Conservation (phyloP, 768 basidiomycete species). For the Naematelia encephala region DNA sequence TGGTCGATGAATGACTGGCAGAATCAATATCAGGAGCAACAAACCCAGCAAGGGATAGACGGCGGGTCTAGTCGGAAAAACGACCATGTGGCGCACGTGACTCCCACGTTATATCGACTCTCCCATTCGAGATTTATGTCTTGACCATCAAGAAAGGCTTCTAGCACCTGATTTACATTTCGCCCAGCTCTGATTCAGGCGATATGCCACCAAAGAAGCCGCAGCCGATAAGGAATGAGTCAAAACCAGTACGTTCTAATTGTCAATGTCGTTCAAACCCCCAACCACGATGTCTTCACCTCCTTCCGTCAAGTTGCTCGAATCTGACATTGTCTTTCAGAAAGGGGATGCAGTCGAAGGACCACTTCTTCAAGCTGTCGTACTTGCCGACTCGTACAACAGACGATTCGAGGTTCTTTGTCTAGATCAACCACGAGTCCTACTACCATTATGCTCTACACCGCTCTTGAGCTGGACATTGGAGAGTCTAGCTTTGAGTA, state of each 20-base stretch:
- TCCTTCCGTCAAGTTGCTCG: neutral
- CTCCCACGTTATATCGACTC: neutral
- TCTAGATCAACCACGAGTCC: constrained; percentile 76
- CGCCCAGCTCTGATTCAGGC: constrained; percentile 1
- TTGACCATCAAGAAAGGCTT: neutral
- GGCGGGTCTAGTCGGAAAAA: neutral
- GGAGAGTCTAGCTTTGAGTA: constrained; percentile 88
- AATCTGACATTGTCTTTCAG: constrained; percentile 15
- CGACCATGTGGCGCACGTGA: constrained; percentile 7
- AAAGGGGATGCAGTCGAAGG: constrained; percentile 54
- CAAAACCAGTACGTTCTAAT: constrained; percentile 24
- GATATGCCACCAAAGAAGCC: constrained; percentile 40
- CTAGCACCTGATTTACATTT: neutral
- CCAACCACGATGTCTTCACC: neutral
- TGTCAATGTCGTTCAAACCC: neutral
- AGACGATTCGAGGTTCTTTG: constrained; percentile 89
- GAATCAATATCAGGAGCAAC: constrained; percentile 2
- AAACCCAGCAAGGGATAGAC: neutral
- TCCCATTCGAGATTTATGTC: constrained; percentile 7
- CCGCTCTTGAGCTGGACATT: constrained; percentile 94
- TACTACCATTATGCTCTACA: constrained; percentile 90
- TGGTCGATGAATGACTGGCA: neutral
- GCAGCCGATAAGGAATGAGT: constrained; percentile 17
- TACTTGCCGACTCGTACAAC: constrained; percentile 96
- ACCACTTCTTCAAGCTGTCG: constrained; percentile 86